Conservation (phyloP, 495 filamentous ascomycete species). For the Aspergillus diversus region DNA sequence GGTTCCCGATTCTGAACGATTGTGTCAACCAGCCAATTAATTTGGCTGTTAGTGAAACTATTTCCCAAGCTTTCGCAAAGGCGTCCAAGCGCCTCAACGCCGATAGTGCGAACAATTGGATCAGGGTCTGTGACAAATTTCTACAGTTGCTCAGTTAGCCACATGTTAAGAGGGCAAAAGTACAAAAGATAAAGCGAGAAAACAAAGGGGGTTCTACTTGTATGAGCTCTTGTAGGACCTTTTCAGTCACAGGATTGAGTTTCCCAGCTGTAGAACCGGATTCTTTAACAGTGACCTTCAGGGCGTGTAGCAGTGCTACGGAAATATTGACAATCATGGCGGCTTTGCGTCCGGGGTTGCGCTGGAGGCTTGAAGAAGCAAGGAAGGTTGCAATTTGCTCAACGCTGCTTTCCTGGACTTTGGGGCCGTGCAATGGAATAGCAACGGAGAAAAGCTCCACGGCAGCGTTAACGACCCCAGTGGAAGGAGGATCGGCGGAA, state of each 20-base stretch:
- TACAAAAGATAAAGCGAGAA: neutral
- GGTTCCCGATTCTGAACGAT: conserved; percentile 94
- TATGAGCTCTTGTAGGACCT: conserved; percentile 81
- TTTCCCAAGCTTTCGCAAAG: conserved; percentile 90
- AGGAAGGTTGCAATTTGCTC: conserved; percentile 90
- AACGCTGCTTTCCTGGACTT: conserved; percentile 92
- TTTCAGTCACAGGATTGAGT: conserved; percentile 78
- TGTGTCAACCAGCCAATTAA: conserved; percentile 90
- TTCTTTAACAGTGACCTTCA: conserved; percentile 85
- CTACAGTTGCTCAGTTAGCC: conserved; percentile 36
- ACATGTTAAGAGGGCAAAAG: neutral
- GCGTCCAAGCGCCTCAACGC: conserved; percentile 84
- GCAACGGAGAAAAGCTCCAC: conserved; percentile 90
- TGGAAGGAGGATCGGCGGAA: conserved; percentile 81
- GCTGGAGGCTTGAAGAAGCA: conserved; percentile 74
- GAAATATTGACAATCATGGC: conserved; percentile 91
- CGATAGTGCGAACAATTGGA: conserved; percentile 81
- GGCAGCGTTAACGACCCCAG: conserved; percentile 91
- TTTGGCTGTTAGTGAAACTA: conserved; percentile 81
- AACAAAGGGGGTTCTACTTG: conserved; percentile 47
- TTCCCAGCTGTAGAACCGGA: conserved; percentile 72
- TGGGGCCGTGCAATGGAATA: conserved; percentile 81
- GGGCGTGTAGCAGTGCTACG: conserved; percentile 73
- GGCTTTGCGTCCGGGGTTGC: conserved; percentile 84
- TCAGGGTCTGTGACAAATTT: conserved; percentile 80